Base-by-base conservation (phyloP, 1,284 basidiomycete species). In the Ceratobasidium sp. region DNA sequence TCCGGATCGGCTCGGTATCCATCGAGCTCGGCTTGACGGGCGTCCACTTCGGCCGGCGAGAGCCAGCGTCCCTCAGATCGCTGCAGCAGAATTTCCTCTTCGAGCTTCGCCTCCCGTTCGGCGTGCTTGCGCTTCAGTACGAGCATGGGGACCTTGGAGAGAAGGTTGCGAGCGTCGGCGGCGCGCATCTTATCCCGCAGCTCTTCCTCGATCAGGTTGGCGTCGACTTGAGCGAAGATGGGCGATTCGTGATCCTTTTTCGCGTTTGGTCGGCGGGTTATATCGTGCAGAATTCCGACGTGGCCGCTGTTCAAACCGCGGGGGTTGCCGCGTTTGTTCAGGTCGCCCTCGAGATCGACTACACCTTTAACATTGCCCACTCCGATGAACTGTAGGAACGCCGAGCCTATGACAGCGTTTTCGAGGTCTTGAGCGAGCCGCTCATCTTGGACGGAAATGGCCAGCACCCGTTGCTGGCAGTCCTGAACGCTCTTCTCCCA, bases 221-320 rank as follows among this genome's bases (percentile, higher is more conserved):
- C n/a, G 20, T 55, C n/a, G 5, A 55, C 53, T 23, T 18, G 20
- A 5, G 39, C 28, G 28, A 28, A 39, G 13, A 61, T 39, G 3
- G 28, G 60, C 6, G 60, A 33, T n/a, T 61, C 60, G 28, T 61
- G 60, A 33, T 61, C 60, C 28, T 61, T 61, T 33, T 61, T 61
- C 18, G 60, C 60, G 7, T 18, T 13, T n/a, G 60, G 60, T 1
- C 60, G 60, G 10, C 28, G n/a, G 20, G 39, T 20, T 7, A 61
- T 61, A 33, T 61, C 60, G 28, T 61, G 20, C 18, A 61, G 20
- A 4, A 42, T 2, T 13, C 26, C 28, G 28, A 61, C 60, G 23
- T 61, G 60, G 13, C 33, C 28, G 5, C 9, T 9, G 33, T 33
- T 61, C 26, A 61, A 33, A 5, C 60, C 60, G 2, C 60, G 60